These are phyloP conservation scores for Ogataea populi-albae DNA, from an alignment of 805 yeast genomes.

Conservation along the genomic window DNA sequence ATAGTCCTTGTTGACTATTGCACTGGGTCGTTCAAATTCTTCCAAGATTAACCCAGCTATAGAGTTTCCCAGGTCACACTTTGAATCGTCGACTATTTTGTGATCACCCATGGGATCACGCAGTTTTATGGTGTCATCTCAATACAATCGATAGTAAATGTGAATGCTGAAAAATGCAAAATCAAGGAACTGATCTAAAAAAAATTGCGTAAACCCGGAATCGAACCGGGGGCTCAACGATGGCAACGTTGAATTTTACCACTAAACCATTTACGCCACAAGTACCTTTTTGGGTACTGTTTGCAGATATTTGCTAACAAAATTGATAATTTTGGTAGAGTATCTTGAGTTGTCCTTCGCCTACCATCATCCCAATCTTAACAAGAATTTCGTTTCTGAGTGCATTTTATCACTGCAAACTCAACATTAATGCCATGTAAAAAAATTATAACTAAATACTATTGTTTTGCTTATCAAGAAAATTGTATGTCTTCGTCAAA, in stretches of 20 bases:
- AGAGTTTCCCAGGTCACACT: conserved; percentile 12
- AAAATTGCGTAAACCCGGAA: conserved; percentile 25
- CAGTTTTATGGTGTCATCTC: background rate
- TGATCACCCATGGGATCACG: conserved; percentile 1
- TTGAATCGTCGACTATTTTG: conserved; percentile 1
- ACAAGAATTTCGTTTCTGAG: too few relatives aligned
- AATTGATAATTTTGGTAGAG: too few relatives aligned
- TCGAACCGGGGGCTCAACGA: conserved; percentile 29
- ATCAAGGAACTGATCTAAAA: conserved; percentile 3
- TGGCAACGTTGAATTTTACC: conserved; percentile 28
- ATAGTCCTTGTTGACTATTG: conserved; percentile 8
- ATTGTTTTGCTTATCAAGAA: too few relatives aligned
- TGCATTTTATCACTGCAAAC: too few relatives aligned
- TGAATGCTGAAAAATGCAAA: background rate
- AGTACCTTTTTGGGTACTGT: too few relatives aligned
- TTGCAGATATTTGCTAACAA: too few relatives aligned
- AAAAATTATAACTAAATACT: too few relatives aligned
- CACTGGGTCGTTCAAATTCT: conserved; percentile 15
- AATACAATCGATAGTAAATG: background rate
- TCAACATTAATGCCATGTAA: too few relatives aligned
- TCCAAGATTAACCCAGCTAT: conserved; percentile 15
- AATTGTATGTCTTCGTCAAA: too few relatives aligned
- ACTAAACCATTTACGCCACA: conserved; percentile 24
- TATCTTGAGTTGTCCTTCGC: too few relatives aligned
- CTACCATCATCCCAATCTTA: too few relatives aligned